Evolutionary conservation across 148 eudicot genomes (phyloP).

Genomic region (Oxyria digyna): DNA sequence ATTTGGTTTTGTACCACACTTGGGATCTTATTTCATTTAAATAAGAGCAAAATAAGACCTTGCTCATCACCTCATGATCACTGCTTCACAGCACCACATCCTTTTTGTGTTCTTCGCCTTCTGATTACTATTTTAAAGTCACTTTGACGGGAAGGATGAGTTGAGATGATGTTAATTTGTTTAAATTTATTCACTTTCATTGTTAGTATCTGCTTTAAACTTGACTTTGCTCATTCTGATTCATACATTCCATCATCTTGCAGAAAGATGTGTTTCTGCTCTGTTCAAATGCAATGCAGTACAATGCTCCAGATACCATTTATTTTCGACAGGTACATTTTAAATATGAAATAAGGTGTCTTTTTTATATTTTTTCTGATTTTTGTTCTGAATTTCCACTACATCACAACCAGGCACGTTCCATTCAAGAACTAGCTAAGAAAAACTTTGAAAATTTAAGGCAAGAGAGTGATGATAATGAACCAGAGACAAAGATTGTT

Average conservation of each 20-base stretch:
- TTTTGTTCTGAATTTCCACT: background rate
- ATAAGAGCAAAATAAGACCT: too few relatives aligned
- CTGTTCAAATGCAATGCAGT: conserved; percentile 64
- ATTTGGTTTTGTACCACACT: background rate
- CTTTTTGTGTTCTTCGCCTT: background rate
- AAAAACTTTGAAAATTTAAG: conserved; percentile 65
- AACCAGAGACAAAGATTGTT: conserved; percentile 51
- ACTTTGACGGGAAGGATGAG: background rate
- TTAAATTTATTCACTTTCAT: background rate
- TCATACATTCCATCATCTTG: conserved; percentile 8
- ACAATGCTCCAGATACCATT: conserved; percentile 51
- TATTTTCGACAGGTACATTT: conserved; percentile 59
- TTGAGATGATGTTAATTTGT: background rate
- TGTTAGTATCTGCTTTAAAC: background rate
- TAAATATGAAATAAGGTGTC: background rate
- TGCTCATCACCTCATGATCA: background rate
- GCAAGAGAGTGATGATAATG: conserved; percentile 72
- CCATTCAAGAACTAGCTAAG: conserved; percentile 69
- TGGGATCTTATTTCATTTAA: background rate
- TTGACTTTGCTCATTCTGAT: conserved; percentile 3
- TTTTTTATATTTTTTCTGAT: background rate
- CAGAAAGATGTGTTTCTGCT: conserved; percentile 54
- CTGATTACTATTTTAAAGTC: too few relatives aligned
- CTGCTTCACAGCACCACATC: background rate
- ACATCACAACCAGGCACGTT: conserved; percentile 40